Evolutionary conservation across 192 early-diverging fungal genomes (phyloP), one percentile per base, ranked within the genome.

Genomic region (Rhizoclosmatium sp.): DNA sequence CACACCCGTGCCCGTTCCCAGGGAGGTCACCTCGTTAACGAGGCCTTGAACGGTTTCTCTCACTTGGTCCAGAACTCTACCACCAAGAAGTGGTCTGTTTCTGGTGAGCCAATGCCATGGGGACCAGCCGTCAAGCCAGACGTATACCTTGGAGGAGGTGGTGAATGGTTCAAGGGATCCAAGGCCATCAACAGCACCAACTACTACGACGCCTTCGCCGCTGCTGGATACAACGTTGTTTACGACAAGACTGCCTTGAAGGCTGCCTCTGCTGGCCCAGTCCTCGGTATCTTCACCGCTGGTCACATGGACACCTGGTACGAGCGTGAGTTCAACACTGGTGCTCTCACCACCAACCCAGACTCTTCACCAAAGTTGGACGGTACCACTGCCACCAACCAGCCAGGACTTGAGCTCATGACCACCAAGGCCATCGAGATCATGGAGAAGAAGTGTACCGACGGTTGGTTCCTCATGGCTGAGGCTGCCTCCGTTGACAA

Each of bases 401-500:
- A 92, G 80, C 90, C 90, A 61, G 84, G 87, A 60, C 72, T 91
- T 0, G 85, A 85, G 39, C 79, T 87, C 45, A 92, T 92, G 90
- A 87, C 87, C 40, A 2, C 87, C 70, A 89, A 85, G 80, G 90
- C 88, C 65, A 84, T 92, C 56, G 84, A 92, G 23, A 83, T 87
- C 65, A 81, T 92, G 75, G 83, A 91, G 74, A 86, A 86, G 80
- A 79, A 83, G 75, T 87, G 86, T 82, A 85, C 82, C 39, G 85
- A 91, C 73, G 91, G 91, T 76, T 92, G 81, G 80, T 92, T 90
- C 85, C 71, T 92, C 68, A 91, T 92, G 89, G 81, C 85, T 59
- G 91, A 92, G 80, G 91, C 88, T 60, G 91, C 89, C 23, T 88
- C 88, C 42, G 83, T 92, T 62, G 91, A 92, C 81, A 92, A 92